A percentile compares a stretch with the other conserved stretches of the same genome.
Conservation (phyloP, 2,329 filamentous ascomycete genomes). For the Aotearoamyces nothofagi region DNA sequence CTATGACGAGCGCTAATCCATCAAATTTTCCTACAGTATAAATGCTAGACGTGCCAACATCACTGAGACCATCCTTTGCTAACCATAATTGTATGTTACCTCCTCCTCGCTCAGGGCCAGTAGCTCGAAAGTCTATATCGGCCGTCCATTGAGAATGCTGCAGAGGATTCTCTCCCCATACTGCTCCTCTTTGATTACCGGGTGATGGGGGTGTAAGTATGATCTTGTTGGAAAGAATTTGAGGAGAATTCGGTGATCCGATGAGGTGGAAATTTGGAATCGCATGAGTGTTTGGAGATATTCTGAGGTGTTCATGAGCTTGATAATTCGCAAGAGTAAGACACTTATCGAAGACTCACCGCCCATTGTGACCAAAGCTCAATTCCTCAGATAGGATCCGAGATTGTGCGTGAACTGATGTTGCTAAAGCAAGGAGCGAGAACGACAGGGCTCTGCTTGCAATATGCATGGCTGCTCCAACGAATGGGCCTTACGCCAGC, state of each 20-base stretch:
- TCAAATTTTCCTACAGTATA: constrained; percentile 80
- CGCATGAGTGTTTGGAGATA: constrained; percentile 16
- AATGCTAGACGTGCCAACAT: constrained; percentile 58
- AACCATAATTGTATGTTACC: constrained; percentile 96
- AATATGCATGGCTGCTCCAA: constrained; percentile 10
- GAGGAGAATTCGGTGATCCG: constrained; percentile 34
- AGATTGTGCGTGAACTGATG: constrained; percentile 16
- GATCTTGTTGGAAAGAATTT: constrained; percentile 73
- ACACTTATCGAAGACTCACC: constrained; percentile 11
- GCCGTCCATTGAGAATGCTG: constrained; percentile 59
- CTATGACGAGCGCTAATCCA: constrained; percentile 75
- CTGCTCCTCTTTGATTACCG: constrained; percentile 67
- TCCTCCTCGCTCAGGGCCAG: constrained; percentile 68
- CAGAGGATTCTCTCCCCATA: constrained; percentile 60
- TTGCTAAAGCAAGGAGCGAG: constrained; percentile 13
- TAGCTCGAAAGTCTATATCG: constrained; percentile 77
- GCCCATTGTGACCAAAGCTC: constrained; percentile 29
- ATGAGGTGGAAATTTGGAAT: constrained; percentile 17
- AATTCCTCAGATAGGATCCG: constrained; percentile 18
- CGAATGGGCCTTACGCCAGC: too few species aligned
- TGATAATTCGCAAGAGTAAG: background rate
- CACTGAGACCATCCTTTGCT: constrained; percentile 48
- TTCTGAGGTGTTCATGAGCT: constrained; percentile 10
- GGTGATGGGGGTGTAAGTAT: constrained; percentile 82
- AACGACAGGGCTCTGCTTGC: constrained; percentile 8